Percentiles rank a stretch among this genome's conserved stretches.
These are phyloP conservation scores for Stygiomarasmius scandens DNA, from an alignment of 1,284 basidiomycete species.

Conservation along the genomic window DNA sequence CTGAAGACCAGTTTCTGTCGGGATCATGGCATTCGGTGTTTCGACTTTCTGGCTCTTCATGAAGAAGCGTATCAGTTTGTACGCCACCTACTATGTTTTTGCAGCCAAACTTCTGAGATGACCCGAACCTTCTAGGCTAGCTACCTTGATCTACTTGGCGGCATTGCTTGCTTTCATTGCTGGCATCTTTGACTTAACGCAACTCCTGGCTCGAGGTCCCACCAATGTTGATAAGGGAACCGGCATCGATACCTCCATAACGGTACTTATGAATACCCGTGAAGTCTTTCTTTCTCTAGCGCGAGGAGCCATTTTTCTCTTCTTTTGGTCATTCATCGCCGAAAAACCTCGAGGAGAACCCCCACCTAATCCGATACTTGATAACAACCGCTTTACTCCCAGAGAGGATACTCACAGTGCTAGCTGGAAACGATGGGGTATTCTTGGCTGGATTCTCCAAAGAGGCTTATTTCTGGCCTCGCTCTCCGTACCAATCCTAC, in stretches of 20 bases:
- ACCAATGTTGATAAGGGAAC: constrained; percentile 26
- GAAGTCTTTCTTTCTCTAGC: constrained; percentile 64
- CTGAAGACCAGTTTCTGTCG: constrained; percentile 59
- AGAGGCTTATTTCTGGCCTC: constrained; percentile 48
- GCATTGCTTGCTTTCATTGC: constrained; percentile 61
- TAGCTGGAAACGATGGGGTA: constrained; percentile 66
- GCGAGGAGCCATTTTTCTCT: constrained; percentile 61
- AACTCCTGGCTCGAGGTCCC: constrained; percentile 49
- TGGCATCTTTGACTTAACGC: constrained; percentile 66
- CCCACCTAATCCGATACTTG: constrained; percentile 16
- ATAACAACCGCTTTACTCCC: constrained; percentile 1
- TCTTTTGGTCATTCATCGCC: constrained; percentile 68
- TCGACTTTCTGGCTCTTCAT: constrained; percentile 63
- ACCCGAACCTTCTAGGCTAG: constrained; percentile 38
- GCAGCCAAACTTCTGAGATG: background rate
- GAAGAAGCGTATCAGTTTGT: constrained; percentile 59
- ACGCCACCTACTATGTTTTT: constrained; percentile 26
- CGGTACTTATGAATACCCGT: constrained; percentile 50
- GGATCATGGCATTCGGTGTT: constrained; percentile 65
- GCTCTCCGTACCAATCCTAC: constrained; percentile 52
- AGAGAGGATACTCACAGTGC: constrained; percentile 47
- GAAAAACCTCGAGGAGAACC: constrained; percentile 53
- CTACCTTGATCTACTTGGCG: constrained; percentile 58
- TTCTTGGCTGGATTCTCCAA: constrained; percentile 53
- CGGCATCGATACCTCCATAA: constrained; percentile 32